Evolutionary conservation across 2,329 filamentous ascomycete genomes (phyloP), one percentile per base, ranked within the genome.

Genomic region (Arthroderma sp.): DNA sequence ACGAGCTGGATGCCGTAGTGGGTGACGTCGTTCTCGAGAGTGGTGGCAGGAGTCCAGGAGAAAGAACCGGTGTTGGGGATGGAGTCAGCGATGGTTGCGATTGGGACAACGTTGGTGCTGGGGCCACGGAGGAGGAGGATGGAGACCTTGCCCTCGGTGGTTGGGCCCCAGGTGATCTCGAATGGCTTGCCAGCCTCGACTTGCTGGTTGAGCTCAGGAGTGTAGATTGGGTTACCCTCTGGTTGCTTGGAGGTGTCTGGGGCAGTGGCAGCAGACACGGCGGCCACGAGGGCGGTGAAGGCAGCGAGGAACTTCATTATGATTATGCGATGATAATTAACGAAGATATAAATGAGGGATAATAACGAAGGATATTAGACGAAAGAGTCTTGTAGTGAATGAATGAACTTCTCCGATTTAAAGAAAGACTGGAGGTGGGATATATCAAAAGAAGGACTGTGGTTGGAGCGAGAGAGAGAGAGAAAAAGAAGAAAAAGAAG

Each of bases 1-100:
- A 80, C 74, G 54, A 81, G 61, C 58, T 78, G 68, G 56, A 81
- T 65, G 49, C 77, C 77, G 63, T 80, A 80, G 61, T 68, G 71
- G 53, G 66, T 69, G 50, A 57, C 57, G 49, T 73, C 70, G 49
- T 57, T 57, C 54, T 68, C 64, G 48, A 79, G 70, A 36, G 57
- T 50, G 44, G 66, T 58, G 48, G 64, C 54, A 36, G 74, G 73
- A 37, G 70, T 74, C 76, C 75, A 80, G 46, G 50, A 40, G 67
- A 66, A 79, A 50, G 54, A 57, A 48, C 77, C 78, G 47, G 58
- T 66, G 71, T 81, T 80, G 55, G 59, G 50, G 59, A 75, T 73
- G 50, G 60, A 57, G 59, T 76, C 69, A 49, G 67, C 70, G 50
- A 77, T 67, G 47, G 72, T 64, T 52, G 64, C 61, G 51, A 74